Evolutionary conservation across 164 flowering plant genomes (phyloP), one percentile per base, ranked within the genome.

Genomic region (Berberis thunbergii): DNA sequence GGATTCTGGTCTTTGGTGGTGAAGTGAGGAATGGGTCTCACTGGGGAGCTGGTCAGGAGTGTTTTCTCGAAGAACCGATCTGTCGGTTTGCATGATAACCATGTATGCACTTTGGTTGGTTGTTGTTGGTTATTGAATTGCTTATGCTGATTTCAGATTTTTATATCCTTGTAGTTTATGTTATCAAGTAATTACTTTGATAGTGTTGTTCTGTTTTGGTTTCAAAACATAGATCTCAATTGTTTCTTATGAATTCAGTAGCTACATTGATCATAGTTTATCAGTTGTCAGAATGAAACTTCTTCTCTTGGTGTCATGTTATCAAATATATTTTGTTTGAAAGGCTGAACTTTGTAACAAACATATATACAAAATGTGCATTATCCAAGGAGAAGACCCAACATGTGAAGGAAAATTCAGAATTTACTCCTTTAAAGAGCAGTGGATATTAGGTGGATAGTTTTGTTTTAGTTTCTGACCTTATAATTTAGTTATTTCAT

Each of bases 51-150:
- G 39, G 89, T 80, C 12, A 84, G 75, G 76, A 82, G 75, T 62
- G 87, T 86, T 55, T 85, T 89, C 85, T 81, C 84, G 3, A 85
- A 78, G 68, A 79, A 72, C 75, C 72, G 79, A 10, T 78, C 86
- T 13, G 49, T 69, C 12, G 50, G 71, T 45, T 60, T 76, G 7
- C 81, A 73, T 4, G 81, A 79, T 6, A 67, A 53, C 75, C 76
- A 65, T 70, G 86, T 82, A 49, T 71, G 80, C 70, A 58, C 43
- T 65, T 62, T 10, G 54, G 5, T 57, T 11, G 2, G 63, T 44
- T 42, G 3, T 39, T 63, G 41, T 54, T 46, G 12, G 13, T 49
- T 57, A 46, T 50, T 57, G 53, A 71, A 52, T 44, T 65, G 45
- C 50, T 45, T 59, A 10, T 64, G 46, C 49, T 57, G 56, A 1